These are phyloP conservation scores for Prototheca cutis DNA, from an alignment of 163 green algal genomes.

Conservation along the genomic window DNA sequence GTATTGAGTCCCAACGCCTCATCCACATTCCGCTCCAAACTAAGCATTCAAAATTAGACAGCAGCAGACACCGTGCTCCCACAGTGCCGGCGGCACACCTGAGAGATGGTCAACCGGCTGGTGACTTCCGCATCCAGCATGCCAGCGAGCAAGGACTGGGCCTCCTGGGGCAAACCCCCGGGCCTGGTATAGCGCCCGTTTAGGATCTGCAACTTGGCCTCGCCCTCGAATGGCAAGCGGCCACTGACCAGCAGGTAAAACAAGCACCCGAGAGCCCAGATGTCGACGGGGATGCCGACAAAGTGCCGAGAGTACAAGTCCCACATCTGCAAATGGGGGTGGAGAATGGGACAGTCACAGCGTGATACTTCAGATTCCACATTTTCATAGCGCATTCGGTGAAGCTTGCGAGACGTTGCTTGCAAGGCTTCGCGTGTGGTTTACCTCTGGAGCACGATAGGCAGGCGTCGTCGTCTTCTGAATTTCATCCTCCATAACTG, in stretches of 20 bases:
- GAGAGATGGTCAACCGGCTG: slow-evolving; percentile 6
- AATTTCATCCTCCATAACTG: slow-evolving; percentile 70
- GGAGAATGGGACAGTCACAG: no score
- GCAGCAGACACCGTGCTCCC: no score
- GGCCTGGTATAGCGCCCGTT: slow-evolving; percentile 10
- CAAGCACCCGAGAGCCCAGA: slow-evolving; percentile 77
- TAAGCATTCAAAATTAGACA: no score
- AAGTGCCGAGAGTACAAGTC: slow-evolving; percentile 61
- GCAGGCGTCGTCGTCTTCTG: slow-evolving; percentile 79
- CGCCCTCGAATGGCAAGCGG: slow-evolving; percentile 68
- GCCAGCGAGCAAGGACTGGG: slow-evolving; percentile 3
- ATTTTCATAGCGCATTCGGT: no score
- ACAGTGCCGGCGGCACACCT: slow-evolving; percentile 1
- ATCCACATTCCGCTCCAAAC: no score
- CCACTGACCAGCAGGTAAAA: slow-evolving; percentile 66
- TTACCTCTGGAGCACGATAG: slow-evolving; percentile 83
- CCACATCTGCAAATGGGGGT: slow-evolving; percentile 60
- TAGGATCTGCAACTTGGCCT: slow-evolving; percentile 58
- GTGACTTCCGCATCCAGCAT: slow-evolving; percentile 4
- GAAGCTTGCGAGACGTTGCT: not conserved
- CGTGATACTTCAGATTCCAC: no score
- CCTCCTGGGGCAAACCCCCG: not conserved
- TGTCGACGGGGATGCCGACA: slow-evolving; percentile 75
- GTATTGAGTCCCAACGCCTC: no score
- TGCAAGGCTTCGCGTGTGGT: slow-evolving; percentile 13